phyloP scores from a whole-genome alignment of 2,329 filamentous ascomycete genomes.

The Monilinia fructicola region DNA sequence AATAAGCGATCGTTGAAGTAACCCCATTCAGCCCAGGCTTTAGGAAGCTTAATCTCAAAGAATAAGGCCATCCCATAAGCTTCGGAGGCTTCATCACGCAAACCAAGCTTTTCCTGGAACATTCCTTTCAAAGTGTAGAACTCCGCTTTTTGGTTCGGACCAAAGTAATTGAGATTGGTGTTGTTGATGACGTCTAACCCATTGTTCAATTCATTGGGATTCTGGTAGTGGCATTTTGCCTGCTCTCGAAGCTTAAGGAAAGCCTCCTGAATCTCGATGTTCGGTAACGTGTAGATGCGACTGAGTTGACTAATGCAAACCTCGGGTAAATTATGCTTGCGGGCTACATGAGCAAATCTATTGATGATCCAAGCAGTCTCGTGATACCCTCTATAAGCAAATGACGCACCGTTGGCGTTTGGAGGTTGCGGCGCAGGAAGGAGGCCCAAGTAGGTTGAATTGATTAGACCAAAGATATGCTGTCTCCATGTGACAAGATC shows the following conservation, averaged over 20 bases:
- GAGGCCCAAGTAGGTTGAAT: conserved; percentile 84
- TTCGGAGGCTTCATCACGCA: conserved; percentile 87
- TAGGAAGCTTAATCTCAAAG: conserved; percentile 92
- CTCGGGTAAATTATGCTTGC: conserved; percentile 94
- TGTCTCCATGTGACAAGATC: conserved; percentile 99
- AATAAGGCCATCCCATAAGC: conserved; percentile 94
- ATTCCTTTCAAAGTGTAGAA: conserved; percentile 99
- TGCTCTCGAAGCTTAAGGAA: conserved; percentile 99
- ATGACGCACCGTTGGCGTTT: conserved; percentile 85
- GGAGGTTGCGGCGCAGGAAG: conserved; percentile 71
- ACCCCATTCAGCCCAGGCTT: conserved; percentile 99
- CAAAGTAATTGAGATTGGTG: conserved; percentile 98
- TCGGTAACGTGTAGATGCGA: conserved; percentile 96
- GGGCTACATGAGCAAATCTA: conserved; percentile 92
- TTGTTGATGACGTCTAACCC: conserved; percentile 99
- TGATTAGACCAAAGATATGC: conserved; percentile 97
- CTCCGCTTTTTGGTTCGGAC: conserved; percentile 91
- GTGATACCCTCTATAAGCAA: conserved; percentile 95
- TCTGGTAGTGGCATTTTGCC: conserved; percentile 98
- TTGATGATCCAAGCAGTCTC: conserved; percentile 99
- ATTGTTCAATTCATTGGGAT: conserved; percentile 84
- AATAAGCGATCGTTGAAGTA: conserved; percentile 97
- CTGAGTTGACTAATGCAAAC: conserved; percentile 97
- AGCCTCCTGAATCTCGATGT: conserved; percentile 99
- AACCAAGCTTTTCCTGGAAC: conserved; percentile 92